A percentile compares a stretch with the other conserved stretches of the same genome.
Conservation (phyloP, 2,329 filamentous ascomycete species). For the Rosellinia necatrix region DNA sequence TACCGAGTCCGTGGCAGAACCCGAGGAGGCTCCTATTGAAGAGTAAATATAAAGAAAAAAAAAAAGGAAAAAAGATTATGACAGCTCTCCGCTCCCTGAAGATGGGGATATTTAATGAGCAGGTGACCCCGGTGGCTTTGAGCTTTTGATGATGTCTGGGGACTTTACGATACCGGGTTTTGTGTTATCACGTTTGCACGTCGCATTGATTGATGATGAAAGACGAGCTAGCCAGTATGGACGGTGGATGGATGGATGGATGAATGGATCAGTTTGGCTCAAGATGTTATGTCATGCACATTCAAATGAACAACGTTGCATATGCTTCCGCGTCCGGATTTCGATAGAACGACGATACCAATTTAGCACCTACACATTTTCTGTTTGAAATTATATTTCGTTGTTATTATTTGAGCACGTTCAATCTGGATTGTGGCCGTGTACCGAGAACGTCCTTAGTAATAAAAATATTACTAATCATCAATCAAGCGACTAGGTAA, state of each 20-base stretch:
- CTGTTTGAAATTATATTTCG: too few species aligned
- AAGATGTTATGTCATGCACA: conserved; percentile 1
- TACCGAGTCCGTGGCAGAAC: neutral
- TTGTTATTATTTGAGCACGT: neutral
- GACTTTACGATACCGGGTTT: neutral
- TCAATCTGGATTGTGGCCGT: too few species aligned
- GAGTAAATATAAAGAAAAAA: too few species aligned
- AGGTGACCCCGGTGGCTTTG: neutral
- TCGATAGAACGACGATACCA: conserved; percentile 39
- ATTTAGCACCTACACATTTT: conserved; percentile 26
- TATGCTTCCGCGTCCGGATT: conserved; percentile 26
- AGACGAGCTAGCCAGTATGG: neutral
- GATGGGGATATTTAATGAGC: conserved; percentile 11
- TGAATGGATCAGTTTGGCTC: neutral
- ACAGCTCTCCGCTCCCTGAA: neutral
- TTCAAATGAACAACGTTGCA: neutral
- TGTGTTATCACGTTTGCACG: neutral
- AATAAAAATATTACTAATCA: too few species aligned
- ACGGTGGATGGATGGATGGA: neutral
- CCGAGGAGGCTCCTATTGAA: conserved; percentile 4
- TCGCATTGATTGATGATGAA: conserved; percentile 12
- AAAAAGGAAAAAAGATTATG: neutral
- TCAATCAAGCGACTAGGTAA: neutral
- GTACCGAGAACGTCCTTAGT: too few species aligned
- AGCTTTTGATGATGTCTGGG: neutral